Conservation (phyloP, 495 filamentous ascomycete species). For the Aspergillus bertholletiae region DNA sequence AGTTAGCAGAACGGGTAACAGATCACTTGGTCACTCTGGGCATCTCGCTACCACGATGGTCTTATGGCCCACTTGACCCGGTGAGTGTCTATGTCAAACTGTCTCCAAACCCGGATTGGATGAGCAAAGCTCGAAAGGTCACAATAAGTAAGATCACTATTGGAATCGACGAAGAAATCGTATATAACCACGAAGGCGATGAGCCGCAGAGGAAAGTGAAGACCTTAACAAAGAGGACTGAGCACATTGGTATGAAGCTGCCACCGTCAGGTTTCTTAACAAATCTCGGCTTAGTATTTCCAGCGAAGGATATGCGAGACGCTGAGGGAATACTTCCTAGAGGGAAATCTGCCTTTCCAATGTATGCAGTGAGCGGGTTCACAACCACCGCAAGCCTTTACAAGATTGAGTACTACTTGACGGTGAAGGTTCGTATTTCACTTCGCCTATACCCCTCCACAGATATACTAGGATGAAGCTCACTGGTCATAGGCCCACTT, state of each 20-base stretch:
- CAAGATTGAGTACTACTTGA: slow-evolving; percentile 96
- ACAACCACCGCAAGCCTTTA: slow-evolving; percentile 92
- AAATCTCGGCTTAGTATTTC: slow-evolving; percentile 87
- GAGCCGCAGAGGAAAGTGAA: slow-evolving; percentile 91
- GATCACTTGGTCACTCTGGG: slow-evolving; percentile 91
- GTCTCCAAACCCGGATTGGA: slow-evolving; percentile 86
- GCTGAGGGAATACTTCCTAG: slow-evolving; percentile 82
- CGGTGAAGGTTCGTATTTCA: slow-evolving; percentile 70
- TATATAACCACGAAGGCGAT: slow-evolving; percentile 97
- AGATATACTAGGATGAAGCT: neutral
- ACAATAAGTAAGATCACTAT: slow-evolving; percentile 93
- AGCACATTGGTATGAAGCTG: slow-evolving; percentile 74
- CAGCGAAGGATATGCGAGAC: slow-evolving; percentile 84
- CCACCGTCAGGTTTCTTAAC: slow-evolving; percentile 87
- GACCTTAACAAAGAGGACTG: slow-evolving; percentile 77
- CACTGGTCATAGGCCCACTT: slow-evolving; percentile 67
- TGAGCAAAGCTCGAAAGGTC: slow-evolving; percentile 84
- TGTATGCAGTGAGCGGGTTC: slow-evolving; percentile 84
- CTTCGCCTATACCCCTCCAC: neutral
- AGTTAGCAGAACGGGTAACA: slow-evolving; percentile 75
- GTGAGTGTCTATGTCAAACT: slow-evolving; percentile 94
- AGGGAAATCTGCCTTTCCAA: slow-evolving; percentile 82
- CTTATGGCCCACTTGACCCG: slow-evolving; percentile 91
- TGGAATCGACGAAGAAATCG: slow-evolving; percentile 93
- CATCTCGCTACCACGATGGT: slow-evolving; percentile 91